Percentiles rank a stretch among this genome's conserved stretches.
Evolutionary conservation across 805 yeast species (phyloP).

Genomic region (Nakazawaea pomicola): DNA sequence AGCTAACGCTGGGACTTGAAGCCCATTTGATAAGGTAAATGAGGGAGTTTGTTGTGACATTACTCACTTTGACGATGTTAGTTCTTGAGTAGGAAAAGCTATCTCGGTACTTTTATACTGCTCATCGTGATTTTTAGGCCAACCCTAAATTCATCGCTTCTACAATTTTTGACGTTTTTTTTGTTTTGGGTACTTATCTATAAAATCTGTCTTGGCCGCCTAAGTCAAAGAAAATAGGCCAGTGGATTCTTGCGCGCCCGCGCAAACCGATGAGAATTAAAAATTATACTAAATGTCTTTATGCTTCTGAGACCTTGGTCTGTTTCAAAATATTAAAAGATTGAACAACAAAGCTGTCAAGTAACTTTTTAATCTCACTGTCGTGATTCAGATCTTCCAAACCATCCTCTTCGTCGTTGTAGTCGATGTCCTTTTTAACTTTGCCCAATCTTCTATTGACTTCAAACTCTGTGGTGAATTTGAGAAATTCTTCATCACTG

Average conservation of each 20-base stretch:
- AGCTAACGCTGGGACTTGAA: constrained; percentile 58
- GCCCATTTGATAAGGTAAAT: constrained; percentile 51
- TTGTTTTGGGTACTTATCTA: too few relatives aligned
- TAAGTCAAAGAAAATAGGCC: too few relatives aligned
- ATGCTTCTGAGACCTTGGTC: not conserved
- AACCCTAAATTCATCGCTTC: too few relatives aligned
- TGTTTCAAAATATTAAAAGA: not conserved
- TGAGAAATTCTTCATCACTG: constrained; percentile 3
- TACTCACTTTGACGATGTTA: too few relatives aligned
- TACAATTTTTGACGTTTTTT: too few relatives aligned
- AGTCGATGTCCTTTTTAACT: constrained; percentile 1
- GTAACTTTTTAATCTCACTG: constrained; percentile 8
- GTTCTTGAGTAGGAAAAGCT: too few relatives aligned
- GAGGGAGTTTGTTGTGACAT: not conserved
- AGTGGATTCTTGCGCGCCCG: too few relatives aligned
- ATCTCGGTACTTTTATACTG: too few relatives aligned
- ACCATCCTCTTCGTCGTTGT: constrained; percentile 10
- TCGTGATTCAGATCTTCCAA: constrained; percentile 6
- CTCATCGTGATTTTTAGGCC: too few relatives aligned
- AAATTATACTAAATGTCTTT: too few relatives aligned
- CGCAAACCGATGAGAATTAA: too few relatives aligned
- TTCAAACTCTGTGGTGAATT: constrained; percentile 4
- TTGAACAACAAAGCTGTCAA: not conserved
- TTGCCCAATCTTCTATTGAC: constrained; percentile 4
- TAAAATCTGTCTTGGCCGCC: too few relatives aligned